These are phyloP conservation scores for Carallia pectinifolia DNA, from an alignment of 345 rosid species.

Conservation along the genomic window DNA sequence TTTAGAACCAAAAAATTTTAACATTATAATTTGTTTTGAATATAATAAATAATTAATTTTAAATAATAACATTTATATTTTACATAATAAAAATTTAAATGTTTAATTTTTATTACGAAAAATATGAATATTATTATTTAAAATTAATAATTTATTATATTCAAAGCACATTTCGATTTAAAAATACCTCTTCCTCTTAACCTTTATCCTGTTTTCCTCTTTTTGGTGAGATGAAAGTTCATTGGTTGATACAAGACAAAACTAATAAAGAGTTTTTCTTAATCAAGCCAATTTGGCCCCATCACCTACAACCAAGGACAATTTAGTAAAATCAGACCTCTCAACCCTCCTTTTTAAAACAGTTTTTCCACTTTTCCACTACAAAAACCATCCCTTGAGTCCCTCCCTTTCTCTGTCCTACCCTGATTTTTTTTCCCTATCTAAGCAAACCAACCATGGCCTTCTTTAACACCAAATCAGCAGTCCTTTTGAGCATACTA, in stretches of 20 bases:
- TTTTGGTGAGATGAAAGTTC: slow-evolving; percentile 18
- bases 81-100: no score
- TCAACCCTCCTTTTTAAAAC: slow-evolving; percentile 11
- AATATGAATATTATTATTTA: no score
- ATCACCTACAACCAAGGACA: slow-evolving; percentile 40
- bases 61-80: no score
- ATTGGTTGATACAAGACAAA: slow-evolving; percentile 37
- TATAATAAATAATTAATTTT: no score
- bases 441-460: slow-evolving; percentile 25
- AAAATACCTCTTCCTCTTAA: no score
- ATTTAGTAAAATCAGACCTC: slow-evolving; percentile 19
- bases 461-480: slow-evolving; percentile 21
- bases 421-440: neutral
- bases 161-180: no score
- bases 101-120: no score
- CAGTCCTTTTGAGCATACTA: slow-evolving; percentile 14
- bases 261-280: slow-evolving; percentile 21
- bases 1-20: no score
- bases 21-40: no score
- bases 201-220: no score
- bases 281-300: slow-evolving; percentile 9
- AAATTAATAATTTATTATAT: no score
- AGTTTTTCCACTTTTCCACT: slow-evolving; percentile 33
- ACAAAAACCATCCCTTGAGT: slow-evolving; percentile 11
- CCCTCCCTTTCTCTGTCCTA: slow-evolving; percentile 5